These are phyloP conservation scores for Ophiostoma tasmaniense DNA, from an alignment of 2,329 filamentous ascomycete genomes.

Conservation along the genomic window DNA sequence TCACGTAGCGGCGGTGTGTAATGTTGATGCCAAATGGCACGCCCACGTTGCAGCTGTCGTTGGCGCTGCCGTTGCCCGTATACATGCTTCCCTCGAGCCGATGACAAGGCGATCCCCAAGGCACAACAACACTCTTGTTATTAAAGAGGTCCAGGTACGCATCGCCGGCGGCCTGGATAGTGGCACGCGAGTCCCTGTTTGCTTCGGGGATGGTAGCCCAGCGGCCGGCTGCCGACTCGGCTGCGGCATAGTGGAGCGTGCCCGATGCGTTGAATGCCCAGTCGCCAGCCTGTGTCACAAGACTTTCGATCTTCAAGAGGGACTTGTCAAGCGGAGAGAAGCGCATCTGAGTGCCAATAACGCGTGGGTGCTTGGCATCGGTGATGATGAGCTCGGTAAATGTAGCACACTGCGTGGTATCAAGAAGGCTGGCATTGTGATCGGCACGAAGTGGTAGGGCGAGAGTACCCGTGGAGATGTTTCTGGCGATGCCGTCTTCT, in stretches of 20 bases:
- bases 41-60: background rate
- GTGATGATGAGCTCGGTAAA: too few relatives aligned
- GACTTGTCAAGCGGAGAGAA: too few relatives aligned
- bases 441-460: background rate
- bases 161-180: too few relatives aligned
- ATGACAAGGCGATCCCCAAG: too few relatives aligned
- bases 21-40: background rate
- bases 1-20: conserved; percentile 4
- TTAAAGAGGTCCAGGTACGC: too few relatives aligned
- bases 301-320: too few relatives aligned
- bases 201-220: conserved; percentile 26
- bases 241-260: conserved; percentile 27
- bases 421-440: background rate
- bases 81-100: too few relatives aligned
- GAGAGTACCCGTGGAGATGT: background rate
- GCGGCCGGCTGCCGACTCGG: conserved; percentile 24
- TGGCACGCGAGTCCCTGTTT: conserved; percentile 11
- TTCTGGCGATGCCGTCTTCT: background rate
- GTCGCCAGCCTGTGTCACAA: conserved; percentile 21
- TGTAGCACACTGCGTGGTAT: background rate
- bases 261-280: conserved; percentile 32
- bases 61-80: background rate
- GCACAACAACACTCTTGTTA: too few relatives aligned
- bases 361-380: too few relatives aligned
- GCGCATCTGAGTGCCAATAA: too few relatives aligned